Base-by-base conservation (phyloP, 352 stramenopile species). In the Phytophthora crassamura region DNA sequence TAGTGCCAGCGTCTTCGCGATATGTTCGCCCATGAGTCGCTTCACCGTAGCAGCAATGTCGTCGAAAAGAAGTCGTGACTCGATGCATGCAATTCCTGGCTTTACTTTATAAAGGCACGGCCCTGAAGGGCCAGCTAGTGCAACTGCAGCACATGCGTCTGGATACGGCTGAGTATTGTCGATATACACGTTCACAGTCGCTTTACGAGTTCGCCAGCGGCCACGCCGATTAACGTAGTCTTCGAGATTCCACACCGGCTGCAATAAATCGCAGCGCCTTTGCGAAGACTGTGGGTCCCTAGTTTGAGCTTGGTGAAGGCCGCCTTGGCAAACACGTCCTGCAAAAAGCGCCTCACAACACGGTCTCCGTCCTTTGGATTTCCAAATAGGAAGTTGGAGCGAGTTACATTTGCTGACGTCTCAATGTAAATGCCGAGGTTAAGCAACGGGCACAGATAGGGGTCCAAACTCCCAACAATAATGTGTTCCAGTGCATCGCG, bases 401-500 rank as follows among this genome's bases (percentile, higher is more conserved):
- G 35, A 4, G 30, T 20, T 7, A 57, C 20, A 8, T 64, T 59
- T 2, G 38, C 10, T 3, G 22, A 33, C 7, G 36, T 12, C 46
- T 74, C 59, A 16, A 69, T 61, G 20, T 65, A 41, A 9, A 66
- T 25, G 22, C 22, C 53, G 4, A 66, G 43, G 11, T 65, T 66
- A 8, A 64, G 57, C 49, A 71, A 32, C 20, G 41, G 18, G 22
- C 58, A 64, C 52, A 65, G 51, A 18, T 38, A 34, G 4, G 65
- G 65, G 42, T 69, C 65, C 52, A 56, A 58, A 25, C 59, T 65
- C 7, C 59, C 53, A n/a, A 62, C n/a, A 8, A 74, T 33, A 39
- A 74, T 69, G 10, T 74, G 59, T 20, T 69, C 66, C 12, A 52
- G 54, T 10, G 58, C 52, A 16, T 74, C 65, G 15, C 52, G 33